Evolutionary conservation across 805 yeast species (phyloP), one percentile per base, ranked within the genome.

Genomic region (Wickerhamiella spandovensis): DNA sequence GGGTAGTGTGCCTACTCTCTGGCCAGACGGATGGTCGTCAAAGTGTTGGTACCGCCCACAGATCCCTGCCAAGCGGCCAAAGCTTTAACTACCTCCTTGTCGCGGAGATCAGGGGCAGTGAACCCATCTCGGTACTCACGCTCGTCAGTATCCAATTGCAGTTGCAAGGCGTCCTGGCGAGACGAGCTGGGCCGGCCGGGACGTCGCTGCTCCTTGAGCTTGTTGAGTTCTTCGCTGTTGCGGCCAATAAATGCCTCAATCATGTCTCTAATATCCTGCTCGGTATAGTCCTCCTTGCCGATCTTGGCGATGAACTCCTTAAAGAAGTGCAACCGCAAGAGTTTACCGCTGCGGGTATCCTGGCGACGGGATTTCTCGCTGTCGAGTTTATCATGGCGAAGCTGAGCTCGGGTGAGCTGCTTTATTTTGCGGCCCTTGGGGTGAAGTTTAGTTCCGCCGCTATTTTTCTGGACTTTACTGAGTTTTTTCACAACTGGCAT

Each of bases 361-460:
- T 77, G 75, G 12, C 69, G 58, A 47, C 72, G 72, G 21, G 72
- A 64, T 61, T 83, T 84, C 62, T 75, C 78, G 47, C 72, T 71
- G 37, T 72, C 75, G 48, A 90, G 67, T 63, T 84, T 85, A 47
- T 72, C 73, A 55, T 89, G 94, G 65, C 98, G 76, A 44, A 87
- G 67, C 1, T 95, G 78, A n/a, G 97, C 97, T 55, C 92, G 72
- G 50, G 81, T 81, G 48, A 90, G 69, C 63, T 83, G 86, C 65
- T 82, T 82, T 65, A 87, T 83, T 65, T 88, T 90, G 49, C 96
- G 76, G 9, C 97, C 95, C 61, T 81, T 82, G 21, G 95, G 92
- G 63, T 90, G 97, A 57, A 38, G 76, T 70, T 43, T 49, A 75
- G 77, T 41, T 75, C 77, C 53, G 77, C 50, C 80, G 67, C 56